These are phyloP conservation scores for Calendula officinalis DNA, from an alignment of 129 eudicot species.

Conservation along the genomic window DNA sequence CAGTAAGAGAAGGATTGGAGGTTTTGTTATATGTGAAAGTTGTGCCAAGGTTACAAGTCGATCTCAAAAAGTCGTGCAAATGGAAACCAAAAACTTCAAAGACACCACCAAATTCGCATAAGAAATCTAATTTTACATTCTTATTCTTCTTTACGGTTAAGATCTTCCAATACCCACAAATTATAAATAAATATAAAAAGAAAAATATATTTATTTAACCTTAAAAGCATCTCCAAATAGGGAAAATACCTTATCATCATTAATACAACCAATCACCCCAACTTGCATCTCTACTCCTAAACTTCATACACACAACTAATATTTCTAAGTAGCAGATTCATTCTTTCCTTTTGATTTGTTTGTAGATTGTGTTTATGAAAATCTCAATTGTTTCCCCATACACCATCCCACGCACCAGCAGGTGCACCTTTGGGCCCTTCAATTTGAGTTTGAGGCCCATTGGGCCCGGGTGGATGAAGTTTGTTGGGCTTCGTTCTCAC, in stretches of 20 bases:
- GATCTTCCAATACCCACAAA: constrained; percentile 13
- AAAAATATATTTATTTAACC: constrained; percentile 7
- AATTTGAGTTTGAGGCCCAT: constrained; percentile 48
- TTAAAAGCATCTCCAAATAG: constrained; percentile 17
- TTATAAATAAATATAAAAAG: neutral
- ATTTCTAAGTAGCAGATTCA: neutral
- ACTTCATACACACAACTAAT: constrained; percentile 7
- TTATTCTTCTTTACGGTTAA: constrained; percentile 24
- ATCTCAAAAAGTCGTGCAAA: too few species aligned
- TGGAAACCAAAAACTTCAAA: neutral
- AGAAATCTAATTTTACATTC: constrained; percentile 12
- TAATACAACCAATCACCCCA: constrained; percentile 16
- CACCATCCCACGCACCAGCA: constrained; percentile 70
- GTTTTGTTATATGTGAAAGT: too few species aligned
- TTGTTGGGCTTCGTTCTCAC: constrained; percentile 50
- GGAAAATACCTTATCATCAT: constrained; percentile 22
- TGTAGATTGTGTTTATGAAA: neutral
- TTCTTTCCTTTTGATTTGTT: constrained; percentile 7
- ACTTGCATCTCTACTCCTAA: constrained; percentile 12
- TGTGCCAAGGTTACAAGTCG: too few species aligned
- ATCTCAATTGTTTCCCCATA: constrained; percentile 58
- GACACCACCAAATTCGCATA: neutral
- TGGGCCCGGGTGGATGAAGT: constrained; percentile 48
- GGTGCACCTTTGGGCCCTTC: constrained; percentile 77
- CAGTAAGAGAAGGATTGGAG: too few species aligned